Base-by-base conservation (phyloP, 1,139 yeast species). In the Candida sojae region DNA sequence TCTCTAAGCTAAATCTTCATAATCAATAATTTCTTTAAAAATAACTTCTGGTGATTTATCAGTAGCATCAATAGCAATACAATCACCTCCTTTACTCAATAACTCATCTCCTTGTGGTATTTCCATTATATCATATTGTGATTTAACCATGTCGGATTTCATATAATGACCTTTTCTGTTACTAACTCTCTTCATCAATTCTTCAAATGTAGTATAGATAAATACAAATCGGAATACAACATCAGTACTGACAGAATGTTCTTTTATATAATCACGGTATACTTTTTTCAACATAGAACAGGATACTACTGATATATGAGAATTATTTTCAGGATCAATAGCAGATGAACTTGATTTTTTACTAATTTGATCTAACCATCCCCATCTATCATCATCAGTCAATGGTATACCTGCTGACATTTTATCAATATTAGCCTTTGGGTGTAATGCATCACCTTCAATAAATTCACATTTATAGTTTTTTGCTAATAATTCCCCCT, bases 301-400 rank as follows among this genome's bases (percentile, higher is more conserved):
- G 2, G 96, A 81, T 1, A 87, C 87, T 11, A 93, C 79, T 3
- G 80, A 66, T 0, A 61, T 53, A 1, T 61, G 55, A 13, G 66
- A 53, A 5, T 56, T 56, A 43, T 69, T 65, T 2, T 56, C 58
- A 7, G 66, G 54, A 3, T 64, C 61, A 8, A 57, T 45, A 10
- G 83, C 73, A 43, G 67, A 59, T 0, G 58, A 57, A 2, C 77
- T 67, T 0, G 84, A 70, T 6, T 56, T 58, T 13, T 59, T 55
- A 1, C 89, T 76, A 6, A 90, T 64, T 40, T 66, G 62, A 42
- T 73, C 66, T 29, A 93, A 73, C 99, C 99, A 93, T 1, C 79
- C 93, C 92, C 93, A 88, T 51, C 99, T 72, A 64, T 93, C 99
- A 1, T 84, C 95, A 61, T 93, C 98, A 0, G 83, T 81, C 49